These are phyloP conservation scores for Lotus japonicus DNA, from an alignment of 306 rosid genomes.

Conservation along the genomic window DNA sequence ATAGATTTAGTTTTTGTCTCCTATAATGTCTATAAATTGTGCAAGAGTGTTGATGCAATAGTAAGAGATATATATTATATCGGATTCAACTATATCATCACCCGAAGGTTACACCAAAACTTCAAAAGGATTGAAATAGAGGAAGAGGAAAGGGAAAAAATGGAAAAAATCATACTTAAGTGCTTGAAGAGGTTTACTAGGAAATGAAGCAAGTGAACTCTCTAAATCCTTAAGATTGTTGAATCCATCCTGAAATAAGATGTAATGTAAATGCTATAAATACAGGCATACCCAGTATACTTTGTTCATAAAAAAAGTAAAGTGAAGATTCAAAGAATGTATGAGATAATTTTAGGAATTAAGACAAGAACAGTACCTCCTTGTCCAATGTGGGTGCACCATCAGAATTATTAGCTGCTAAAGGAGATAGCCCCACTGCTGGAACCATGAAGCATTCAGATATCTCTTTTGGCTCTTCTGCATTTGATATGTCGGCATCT, in stretches of 20 bases:
- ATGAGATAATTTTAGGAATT: conserved; percentile 10
- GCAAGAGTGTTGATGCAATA: no score
- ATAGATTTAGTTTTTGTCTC: no score
- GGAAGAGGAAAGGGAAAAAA: background rate
- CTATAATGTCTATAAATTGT: no score
- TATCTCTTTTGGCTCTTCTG: conserved; percentile 44
- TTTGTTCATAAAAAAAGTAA: background rate
- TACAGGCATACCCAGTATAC: background rate
- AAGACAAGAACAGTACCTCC: conserved; percentile 49
- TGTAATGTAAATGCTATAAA: conserved; percentile 16
- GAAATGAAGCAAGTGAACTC: conserved; percentile 81
- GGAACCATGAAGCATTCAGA: conserved; percentile 41
- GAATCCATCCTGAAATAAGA: conserved; percentile 66
- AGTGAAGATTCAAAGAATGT: background rate
- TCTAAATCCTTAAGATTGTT: conserved; percentile 70
- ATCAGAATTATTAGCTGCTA: conserved; percentile 44
- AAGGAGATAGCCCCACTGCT: conserved; percentile 32
- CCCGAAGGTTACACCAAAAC: background rate
- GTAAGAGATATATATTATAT: no score
- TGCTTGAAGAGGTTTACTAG: conserved; percentile 80
- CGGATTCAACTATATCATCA: no score
- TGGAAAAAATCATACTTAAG: conserved; percentile 57
- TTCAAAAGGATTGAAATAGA: background rate
- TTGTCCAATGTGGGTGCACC: conserved; percentile 39
- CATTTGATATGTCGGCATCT: conserved; percentile 54